Evolutionary conservation across 306 rosid genomes (phyloP).

Genomic region (Fragaria vesca): DNA sequence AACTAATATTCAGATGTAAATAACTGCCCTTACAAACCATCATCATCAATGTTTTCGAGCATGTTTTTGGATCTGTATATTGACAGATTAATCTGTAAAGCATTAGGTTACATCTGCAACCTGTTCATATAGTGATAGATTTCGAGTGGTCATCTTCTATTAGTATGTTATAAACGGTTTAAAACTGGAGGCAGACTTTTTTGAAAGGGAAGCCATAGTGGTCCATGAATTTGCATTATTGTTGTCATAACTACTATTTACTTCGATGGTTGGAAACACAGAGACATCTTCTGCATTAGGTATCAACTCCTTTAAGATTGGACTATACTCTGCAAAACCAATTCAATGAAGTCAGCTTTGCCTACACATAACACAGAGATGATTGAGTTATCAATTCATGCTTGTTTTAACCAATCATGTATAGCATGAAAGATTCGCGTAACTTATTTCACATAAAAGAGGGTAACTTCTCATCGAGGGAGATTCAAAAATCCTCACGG

Average conservation of each 20-base stretch:
- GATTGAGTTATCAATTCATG: not conserved
- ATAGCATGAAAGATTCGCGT: not conserved
- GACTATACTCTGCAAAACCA: not conserved
- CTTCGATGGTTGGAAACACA: constrained; percentile 5
- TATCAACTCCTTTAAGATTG: not conserved
- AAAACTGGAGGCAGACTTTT: constrained; percentile 11
- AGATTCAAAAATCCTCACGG: too few relatives aligned
- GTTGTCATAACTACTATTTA: not conserved
- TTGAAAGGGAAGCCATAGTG: constrained; percentile 25
- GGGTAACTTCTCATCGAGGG: not conserved
- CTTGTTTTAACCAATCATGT: not conserved
- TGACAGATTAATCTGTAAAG: not conserved
- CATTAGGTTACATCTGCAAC: not conserved
- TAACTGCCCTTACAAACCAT: not conserved
- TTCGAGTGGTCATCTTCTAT: not conserved
- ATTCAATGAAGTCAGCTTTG: not conserved
- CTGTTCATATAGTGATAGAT: not conserved
- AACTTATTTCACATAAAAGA: not conserved
- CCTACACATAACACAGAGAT: not conserved
- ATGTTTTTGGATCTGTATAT: not conserved
- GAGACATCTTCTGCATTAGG: constrained; percentile 19
- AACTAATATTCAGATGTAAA: not conserved
- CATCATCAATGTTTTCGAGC: not conserved
- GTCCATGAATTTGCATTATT: constrained; percentile 21
- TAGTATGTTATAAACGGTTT: not conserved